These are phyloP conservation scores for Cyclotella choctawhatcheeana DNA, from an alignment of 108 stramenopile species.

Conservation along the genomic window DNA sequence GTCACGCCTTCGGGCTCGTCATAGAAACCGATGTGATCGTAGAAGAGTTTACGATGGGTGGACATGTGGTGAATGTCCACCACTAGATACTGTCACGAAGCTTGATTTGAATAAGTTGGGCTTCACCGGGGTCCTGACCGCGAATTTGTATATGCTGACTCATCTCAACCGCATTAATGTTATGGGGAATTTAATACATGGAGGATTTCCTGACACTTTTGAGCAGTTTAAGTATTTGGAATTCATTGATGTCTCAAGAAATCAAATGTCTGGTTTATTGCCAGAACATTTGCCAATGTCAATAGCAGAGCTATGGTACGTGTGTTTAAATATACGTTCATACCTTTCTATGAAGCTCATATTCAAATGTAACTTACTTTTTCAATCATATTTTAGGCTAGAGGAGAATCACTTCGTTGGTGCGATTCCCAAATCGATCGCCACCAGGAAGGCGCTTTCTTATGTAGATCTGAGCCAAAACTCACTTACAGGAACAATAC, in stretches of 20 bases:
- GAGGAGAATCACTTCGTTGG: slow-evolving; percentile 3
- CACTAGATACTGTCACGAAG: slow-evolving; percentile 31
- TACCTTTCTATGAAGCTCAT: background rate
- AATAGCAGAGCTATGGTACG: slow-evolving; percentile 16
- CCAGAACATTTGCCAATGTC: slow-evolving; percentile 15
- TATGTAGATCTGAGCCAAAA: slow-evolving; percentile 2
- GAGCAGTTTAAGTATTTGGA: slow-evolving; percentile 4
- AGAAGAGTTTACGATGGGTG: background rate
- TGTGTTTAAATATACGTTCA: background rate
- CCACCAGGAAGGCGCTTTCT: background rate
- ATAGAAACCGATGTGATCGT: slow-evolving; percentile 20
- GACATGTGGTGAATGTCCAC: slow-evolving; percentile 16
- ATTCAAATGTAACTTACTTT: background rate
- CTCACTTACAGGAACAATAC: background rate
- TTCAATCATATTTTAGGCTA: slow-evolving; percentile 5
- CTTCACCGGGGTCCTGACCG: slow-evolving; percentile 44
- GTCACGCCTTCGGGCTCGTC: background rate
- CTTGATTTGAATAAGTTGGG: slow-evolving; percentile 32
- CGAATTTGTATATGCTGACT: slow-evolving; percentile 37
- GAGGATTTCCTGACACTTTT: slow-evolving; percentile 20
- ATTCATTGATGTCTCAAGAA: slow-evolving; percentile 15
- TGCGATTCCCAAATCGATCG: background rate
- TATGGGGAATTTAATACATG: slow-evolving; percentile 27
- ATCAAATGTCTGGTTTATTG: background rate
- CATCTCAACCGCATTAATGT: slow-evolving; percentile 32